These are phyloP conservation scores for Rhizophora mangle DNA, from an alignment of 345 rosid genomes.

Conservation along the genomic window DNA sequence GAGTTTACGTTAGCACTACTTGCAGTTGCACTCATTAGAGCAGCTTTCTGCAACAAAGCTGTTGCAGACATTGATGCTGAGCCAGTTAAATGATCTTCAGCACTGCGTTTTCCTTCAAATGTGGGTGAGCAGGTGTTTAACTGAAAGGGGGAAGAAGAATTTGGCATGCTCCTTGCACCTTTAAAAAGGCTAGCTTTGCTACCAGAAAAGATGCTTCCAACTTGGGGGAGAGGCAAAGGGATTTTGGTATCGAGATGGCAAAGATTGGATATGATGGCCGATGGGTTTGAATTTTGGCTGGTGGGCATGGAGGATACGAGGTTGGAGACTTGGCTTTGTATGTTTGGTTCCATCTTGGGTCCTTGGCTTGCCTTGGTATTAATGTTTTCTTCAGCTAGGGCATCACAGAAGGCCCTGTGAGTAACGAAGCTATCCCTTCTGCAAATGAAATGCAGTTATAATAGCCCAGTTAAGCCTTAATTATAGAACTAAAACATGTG, in stretches of 20 bases:
- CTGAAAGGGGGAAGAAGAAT: constrained; percentile 25
- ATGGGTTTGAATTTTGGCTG: constrained; percentile 15
- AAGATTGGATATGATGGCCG: constrained; percentile 16
- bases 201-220: constrained; percentile 21
- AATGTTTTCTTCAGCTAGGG: constrained; percentile 50
- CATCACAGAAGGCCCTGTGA: constrained; percentile 70
- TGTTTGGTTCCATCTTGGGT: constrained; percentile 6
- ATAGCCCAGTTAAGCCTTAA: background rate
- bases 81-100: background rate
- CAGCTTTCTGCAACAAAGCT: constrained; percentile 52
- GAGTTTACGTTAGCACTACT: constrained; percentile 20
- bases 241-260: constrained; percentile 14
- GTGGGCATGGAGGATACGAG: constrained; percentile 23
- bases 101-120: constrained; percentile 16
- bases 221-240: constrained; percentile 13
- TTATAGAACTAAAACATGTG: no score
- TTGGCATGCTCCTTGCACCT: constrained; percentile 6
- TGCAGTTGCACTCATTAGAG: constrained; percentile 52
- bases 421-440: constrained; percentile 69
- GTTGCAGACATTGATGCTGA: constrained; percentile 51
- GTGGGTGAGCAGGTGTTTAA: constrained; percentile 18
- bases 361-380: constrained; percentile 17
- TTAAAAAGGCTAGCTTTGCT: constrained; percentile 11
- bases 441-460: constrained; percentile 10
- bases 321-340: background rate